phyloP scores from a whole-genome alignment of 192 early-diverging fungal species.

The Umbelopsis ramanniana region DNA sequence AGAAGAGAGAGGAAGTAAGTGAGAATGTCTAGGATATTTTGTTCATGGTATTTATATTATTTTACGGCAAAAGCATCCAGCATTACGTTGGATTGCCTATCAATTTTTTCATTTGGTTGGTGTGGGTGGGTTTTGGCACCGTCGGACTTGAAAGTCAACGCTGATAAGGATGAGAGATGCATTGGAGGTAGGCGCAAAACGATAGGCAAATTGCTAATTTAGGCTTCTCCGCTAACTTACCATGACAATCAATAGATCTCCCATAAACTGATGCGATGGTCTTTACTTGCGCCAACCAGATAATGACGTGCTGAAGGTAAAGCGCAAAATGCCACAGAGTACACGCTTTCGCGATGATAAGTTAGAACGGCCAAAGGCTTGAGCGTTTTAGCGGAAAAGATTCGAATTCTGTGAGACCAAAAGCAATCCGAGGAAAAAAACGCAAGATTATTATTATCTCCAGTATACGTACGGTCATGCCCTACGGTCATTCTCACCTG shows the following conservation, averaged over 20 bases:
- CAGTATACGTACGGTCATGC: background rate
- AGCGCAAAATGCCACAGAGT: constrained; percentile 25
- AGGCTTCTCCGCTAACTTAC: background rate
- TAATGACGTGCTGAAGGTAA: constrained; percentile 23
- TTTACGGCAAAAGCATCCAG: background rate
- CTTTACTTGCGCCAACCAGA: constrained; percentile 33
- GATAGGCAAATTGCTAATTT: constrained; percentile 1
- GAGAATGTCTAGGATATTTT: background rate
- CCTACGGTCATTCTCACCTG: constrained; percentile 23
- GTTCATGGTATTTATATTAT: constrained; percentile 1
- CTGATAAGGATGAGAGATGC: background rate
- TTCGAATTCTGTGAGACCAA: constrained; percentile 30
- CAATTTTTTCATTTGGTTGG: background rate
- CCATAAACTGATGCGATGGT: constrained; percentile 46
- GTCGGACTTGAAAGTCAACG: background rate
- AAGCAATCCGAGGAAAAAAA: background rate
- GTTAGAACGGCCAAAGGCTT: constrained; percentile 39
- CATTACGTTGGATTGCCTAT: background rate
- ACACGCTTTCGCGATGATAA: constrained; percentile 42
- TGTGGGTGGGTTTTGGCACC: background rate
- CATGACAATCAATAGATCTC: constrained; percentile 27
- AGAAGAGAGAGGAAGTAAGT: background rate
- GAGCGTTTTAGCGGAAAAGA: constrained; percentile 38
- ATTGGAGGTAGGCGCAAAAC: background rate
- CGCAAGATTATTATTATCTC: background rate